Percentiles rank a stretch among this genome's conserved stretches.
Conservation (phyloP, 1,284 basidiomycete genomes). For the Cutaneotrichosporon cyanovorans region DNA sequence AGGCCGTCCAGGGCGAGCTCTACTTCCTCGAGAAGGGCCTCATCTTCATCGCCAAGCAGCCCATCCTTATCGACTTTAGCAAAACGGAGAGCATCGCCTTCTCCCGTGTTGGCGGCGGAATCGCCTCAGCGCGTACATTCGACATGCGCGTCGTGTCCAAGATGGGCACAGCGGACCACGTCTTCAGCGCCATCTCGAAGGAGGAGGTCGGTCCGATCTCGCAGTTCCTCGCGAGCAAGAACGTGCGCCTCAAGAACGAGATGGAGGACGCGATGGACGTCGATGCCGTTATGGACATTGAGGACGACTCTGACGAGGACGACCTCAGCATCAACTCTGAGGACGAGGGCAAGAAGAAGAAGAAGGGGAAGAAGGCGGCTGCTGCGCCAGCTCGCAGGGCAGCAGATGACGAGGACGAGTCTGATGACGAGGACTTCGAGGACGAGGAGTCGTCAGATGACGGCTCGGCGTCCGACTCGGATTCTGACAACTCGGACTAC, state of each 20-base stretch:
- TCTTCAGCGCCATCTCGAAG: constrained; percentile 89
- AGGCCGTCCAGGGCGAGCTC: constrained; percentile 92
- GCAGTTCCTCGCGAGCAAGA: constrained; percentile 78
- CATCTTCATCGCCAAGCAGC: constrained; percentile 96
- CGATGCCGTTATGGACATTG: constrained; percentile 67
- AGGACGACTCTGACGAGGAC: constrained; percentile 61
- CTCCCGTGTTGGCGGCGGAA: constrained; percentile 83
- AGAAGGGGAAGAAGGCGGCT: constrained; percentile 21
- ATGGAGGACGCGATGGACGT: constrained; percentile 75
- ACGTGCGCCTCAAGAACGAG: constrained; percentile 91
- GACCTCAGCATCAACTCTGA: constrained; percentile 33
- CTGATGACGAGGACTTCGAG: constrained; percentile 83
- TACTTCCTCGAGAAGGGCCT: constrained; percentile 98
- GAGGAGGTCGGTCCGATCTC: constrained; percentile 88
- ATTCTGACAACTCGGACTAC: constrained; percentile 50
- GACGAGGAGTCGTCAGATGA: constrained; percentile 73
- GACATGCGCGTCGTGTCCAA: constrained; percentile 87
- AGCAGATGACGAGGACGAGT: constrained; percentile 67
- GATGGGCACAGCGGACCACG: constrained; percentile 65
- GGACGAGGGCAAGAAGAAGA: constrained; percentile 33
- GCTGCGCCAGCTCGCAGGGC: constrained; percentile 49
- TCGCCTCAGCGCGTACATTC: constrained; percentile 85
- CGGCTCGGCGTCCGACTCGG: constrained; percentile 70
- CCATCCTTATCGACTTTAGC: constrained; percentile 80
- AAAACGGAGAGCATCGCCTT: constrained; percentile 90